phyloP scores from a whole-genome alignment of 495 filamentous ascomycete species.

The Darksidea phi region DNA sequence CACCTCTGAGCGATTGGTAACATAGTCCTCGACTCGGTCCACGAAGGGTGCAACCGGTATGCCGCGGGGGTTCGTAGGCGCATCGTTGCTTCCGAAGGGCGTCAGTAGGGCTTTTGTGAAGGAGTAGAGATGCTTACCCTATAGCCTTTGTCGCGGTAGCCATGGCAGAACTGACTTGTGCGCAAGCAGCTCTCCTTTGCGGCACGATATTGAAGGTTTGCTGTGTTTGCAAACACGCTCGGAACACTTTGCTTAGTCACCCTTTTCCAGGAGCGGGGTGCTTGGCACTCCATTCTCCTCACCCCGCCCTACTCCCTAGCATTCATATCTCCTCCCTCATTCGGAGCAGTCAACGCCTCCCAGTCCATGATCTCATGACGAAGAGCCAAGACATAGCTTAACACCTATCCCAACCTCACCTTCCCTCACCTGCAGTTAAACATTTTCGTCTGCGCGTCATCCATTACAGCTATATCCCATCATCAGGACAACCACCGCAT shows the following conservation, averaged over 20 bases:
- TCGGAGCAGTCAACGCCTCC: too few species aligned
- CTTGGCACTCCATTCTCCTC: too few species aligned
- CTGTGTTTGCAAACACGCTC: too few species aligned
- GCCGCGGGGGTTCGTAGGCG: constrained; percentile 81
- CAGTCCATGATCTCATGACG: too few species aligned
- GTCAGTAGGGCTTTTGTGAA: background rate
- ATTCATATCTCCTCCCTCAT: too few species aligned
- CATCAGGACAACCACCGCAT: background rate
- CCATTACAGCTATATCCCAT: background rate
- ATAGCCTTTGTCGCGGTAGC: background rate
- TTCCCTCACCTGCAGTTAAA: too few species aligned
- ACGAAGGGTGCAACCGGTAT: constrained; percentile 95
- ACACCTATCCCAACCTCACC: too few species aligned
- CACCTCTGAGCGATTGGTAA: constrained; percentile 80
- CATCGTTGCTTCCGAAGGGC: constrained; percentile 47
- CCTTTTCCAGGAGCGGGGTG: background rate
- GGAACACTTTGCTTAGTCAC: background rate
- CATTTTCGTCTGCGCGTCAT: background rate
- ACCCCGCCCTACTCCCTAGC: too few species aligned
- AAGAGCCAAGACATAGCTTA: too few species aligned
- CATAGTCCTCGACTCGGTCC: constrained; percentile 94
- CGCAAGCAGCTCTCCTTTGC: background rate
- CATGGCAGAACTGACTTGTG: background rate
- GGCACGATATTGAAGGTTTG: background rate
- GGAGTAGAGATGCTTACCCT: background rate